Conservation (phyloP, 2,329 filamentous ascomycete species). For the Rachicladosporium sp. region DNA sequence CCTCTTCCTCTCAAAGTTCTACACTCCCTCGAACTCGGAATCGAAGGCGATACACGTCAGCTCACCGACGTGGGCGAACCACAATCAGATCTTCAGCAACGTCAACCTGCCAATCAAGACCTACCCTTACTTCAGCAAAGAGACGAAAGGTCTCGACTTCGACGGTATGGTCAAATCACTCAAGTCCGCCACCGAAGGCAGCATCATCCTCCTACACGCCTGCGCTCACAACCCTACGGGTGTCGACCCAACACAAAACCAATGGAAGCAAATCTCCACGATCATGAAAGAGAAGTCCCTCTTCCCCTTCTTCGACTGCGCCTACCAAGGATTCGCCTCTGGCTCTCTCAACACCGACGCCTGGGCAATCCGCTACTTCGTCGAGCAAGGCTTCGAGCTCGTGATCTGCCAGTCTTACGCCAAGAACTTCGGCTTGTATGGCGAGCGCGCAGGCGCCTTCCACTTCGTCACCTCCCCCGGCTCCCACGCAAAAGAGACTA, state of each 20-base stretch:
- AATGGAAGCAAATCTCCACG: constrained; percentile 82
- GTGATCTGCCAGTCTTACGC: constrained; percentile 42
- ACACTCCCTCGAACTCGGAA: constrained; percentile 47
- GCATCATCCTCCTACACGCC: constrained; percentile 82
- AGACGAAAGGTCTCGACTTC: constrained; percentile 85
- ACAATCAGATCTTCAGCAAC: constrained; percentile 96
- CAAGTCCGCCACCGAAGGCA: constrained; percentile 58
- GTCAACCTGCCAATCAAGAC: constrained; percentile 64
- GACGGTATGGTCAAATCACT: constrained; percentile 71
- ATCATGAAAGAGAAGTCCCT: constrained; percentile 67
- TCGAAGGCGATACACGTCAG: constrained; percentile 73
- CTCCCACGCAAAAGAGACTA: constrained; percentile 50
- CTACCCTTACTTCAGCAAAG: constrained; percentile 88
- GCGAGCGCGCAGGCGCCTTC: constrained; percentile 91
- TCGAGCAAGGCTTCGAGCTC: constrained; percentile 72
- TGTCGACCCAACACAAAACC: constrained; percentile 82
- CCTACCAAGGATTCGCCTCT: constrained; percentile 95
- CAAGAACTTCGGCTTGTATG: constrained; percentile 68
- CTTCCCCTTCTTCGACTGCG: constrained; percentile 97
- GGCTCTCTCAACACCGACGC: constrained; percentile 76
- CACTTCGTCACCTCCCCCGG: constrained; percentile 74
- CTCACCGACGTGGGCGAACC: constrained; percentile 95
- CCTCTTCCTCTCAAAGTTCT: constrained; percentile 90
- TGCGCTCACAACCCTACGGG: constrained; percentile 98
- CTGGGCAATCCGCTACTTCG: constrained; percentile 87